Evolutionary conservation across 768 basidiomycete genomes (phyloP), one percentile per base, ranked within the genome.

Genomic region (Stropharia rugosoannulata): DNA sequence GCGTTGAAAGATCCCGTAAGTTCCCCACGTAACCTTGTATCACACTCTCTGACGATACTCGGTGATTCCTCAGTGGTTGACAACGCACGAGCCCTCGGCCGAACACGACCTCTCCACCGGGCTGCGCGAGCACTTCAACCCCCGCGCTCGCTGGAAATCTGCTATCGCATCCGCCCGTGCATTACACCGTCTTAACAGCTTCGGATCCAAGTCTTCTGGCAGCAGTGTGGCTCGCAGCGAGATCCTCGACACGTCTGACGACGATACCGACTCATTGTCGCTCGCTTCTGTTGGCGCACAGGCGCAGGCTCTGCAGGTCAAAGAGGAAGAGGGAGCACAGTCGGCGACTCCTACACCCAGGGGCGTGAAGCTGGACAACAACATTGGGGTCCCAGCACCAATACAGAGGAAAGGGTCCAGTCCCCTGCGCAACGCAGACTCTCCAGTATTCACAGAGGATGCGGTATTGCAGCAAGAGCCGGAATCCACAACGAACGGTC

Each of bases 61-160:
- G 40, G 4, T n/a, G 15, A 3, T 1, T 25, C 44, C 49, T 5
- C 63, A 89, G 83, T 95, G 92, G 93, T 72, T 93, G 36, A 89
- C 87, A 13, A 80, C 76, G 0, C 82, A 88, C 64, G 71, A 77
- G 15, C 75, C 87, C 0, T 84, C 85, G 0, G 79, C 76, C 5
- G 89, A 94, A 49, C 81, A 89, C 67, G 93, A 98, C 62, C 79
- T 97, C 40, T 77, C 73, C 13, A 67, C 65, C 10, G 90, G 89
- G 10, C 75, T 97, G 47, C 88, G 89, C 32, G 87, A 92, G 32
- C 84, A 94, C 75, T 95, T 96, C 71, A 79, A 92, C 64, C 80
- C 92, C 0, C 79, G 79, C 41, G 85, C 84, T 1, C 79, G 79
- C 38, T 95, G 93, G 93, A 80, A 82, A 48, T 73, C 76, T 1